phyloP scores from a whole-genome alignment of 2,329 filamentous ascomycete species.

The Aspergillus pseudoglaucus region DNA sequence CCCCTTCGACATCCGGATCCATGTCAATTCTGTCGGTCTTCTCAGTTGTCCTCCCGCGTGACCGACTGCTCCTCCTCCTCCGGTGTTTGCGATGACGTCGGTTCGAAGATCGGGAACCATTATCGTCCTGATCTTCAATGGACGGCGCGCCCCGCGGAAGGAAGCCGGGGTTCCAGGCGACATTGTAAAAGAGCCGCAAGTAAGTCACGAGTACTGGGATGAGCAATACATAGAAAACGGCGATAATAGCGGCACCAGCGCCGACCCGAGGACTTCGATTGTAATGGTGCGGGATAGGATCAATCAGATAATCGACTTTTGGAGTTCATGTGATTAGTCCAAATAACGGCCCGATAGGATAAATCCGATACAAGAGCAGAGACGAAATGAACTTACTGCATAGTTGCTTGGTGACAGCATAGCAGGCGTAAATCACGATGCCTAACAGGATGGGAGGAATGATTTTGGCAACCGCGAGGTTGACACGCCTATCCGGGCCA shows the following conservation, averaged over 20 bases:
- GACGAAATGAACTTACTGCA: slow-evolving; percentile 52
- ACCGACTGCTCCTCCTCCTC: slow-evolving; percentile 19
- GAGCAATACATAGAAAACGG: slow-evolving; percentile 67
- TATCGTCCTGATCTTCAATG: slow-evolving; percentile 16
- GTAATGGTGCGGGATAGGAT: slow-evolving; percentile 35
- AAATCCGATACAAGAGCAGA: neutral
- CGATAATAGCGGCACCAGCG: slow-evolving; percentile 62
- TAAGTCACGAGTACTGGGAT: slow-evolving; percentile 62
- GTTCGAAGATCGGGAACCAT: slow-evolving; percentile 12
- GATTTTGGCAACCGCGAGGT: slow-evolving; percentile 56
- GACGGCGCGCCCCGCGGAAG: slow-evolving; percentile 56
- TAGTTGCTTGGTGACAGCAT: slow-evolving; percentile 60
- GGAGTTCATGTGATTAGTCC: neutral
- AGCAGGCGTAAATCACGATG: slow-evolving; percentile 63
- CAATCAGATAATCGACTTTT: slow-evolving; percentile 65
- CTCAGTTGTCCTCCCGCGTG: slow-evolving; percentile 17
- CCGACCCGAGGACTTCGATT: slow-evolving; percentile 42
- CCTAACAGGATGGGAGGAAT: slow-evolving; percentile 65
- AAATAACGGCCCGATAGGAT: neutral
- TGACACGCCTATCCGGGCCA: slow-evolving; percentile 39
- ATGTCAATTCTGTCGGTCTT: slow-evolving; percentile 13
- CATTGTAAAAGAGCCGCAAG: slow-evolving; percentile 61
- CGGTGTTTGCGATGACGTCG: slow-evolving; percentile 11
- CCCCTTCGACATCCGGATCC: slow-evolving; percentile 27
- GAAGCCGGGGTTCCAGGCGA: slow-evolving; percentile 66